Base-by-base conservation (phyloP, 2,329 filamentous ascomycete species). In the Pseudogymnoascus sp. region DNA sequence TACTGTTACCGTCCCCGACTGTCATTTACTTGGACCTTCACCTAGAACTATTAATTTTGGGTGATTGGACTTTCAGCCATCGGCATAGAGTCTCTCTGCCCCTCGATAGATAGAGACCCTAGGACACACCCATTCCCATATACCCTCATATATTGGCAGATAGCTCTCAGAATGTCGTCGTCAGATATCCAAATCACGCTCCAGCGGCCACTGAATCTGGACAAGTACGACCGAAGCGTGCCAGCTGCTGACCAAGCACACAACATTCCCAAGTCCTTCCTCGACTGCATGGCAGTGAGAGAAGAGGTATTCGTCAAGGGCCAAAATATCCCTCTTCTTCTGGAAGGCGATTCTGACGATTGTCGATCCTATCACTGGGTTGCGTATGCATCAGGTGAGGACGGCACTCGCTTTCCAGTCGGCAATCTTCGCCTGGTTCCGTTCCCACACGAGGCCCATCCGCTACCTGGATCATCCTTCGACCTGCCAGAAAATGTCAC, bases 281-380 rank as follows among this genome's bases (percentile, higher is more conserved):
- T 82, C 59, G 84, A 88, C 68, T 84, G 84, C 66, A 87, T 88
- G 84, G 74, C 77, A 61, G 81, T 89, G 46, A 83, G 87, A 37
- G 77, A 84, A 65, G 70, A 75, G 16, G 86, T 89, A 62, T 88
- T 87, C 68, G 82, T 88, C 23, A 38, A 76, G 6, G 86, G 88
- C 70, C 86, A 88, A 69, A 69, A 75, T 0, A 77, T 85, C 12
- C 79, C 83, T 0, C 75, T 85, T 0, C 85, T 88, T 38, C 84
- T 86, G 67, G 93, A 97, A 74, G 82, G 91, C 67, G 93, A 97
- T 77, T 77, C 81, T 1, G 91, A 97, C 72, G 93, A 97, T 74
- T 68, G 82, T 0, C 84, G 90, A 37, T 88, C 86, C 68, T 93
- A 88, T 77, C 92, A 97, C 75, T 96, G 91, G 89, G 88, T 96